phyloP scores from a whole-genome alignment of 2,329 filamentous ascomycete species.

The Huntiella bhutanensis region DNA sequence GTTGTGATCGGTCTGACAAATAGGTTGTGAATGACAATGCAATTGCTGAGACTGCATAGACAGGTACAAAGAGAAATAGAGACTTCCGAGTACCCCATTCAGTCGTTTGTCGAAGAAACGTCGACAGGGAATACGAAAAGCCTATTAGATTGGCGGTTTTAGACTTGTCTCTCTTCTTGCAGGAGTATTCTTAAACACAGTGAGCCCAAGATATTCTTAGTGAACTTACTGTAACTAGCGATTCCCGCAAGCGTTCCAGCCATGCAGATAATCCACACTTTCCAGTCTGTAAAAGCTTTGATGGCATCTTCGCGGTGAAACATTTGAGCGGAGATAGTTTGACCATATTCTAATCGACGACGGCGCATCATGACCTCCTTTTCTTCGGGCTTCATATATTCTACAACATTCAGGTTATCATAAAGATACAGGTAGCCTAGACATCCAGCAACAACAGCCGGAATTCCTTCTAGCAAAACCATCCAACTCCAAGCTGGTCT shows the following conservation, averaged over 20 bases:
- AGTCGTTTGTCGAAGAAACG: background rate
- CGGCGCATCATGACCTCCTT: background rate
- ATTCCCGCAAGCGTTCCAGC: background rate
- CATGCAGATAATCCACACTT: constrained; percentile 1
- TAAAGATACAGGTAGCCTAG: background rate
- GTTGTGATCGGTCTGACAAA: background rate
- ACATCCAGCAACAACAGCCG: background rate
- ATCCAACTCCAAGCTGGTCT: background rate
- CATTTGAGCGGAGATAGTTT: background rate
- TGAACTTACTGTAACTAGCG: constrained; percentile 1
- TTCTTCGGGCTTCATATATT: background rate
- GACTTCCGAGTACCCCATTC: background rate
- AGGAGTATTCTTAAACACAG: background rate
- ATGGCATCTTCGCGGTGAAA: background rate
- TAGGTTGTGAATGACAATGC: background rate
- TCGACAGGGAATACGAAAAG: background rate
- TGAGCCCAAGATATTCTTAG: too few relatives aligned
- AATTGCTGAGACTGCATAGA: background rate
- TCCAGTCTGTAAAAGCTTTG: background rate
- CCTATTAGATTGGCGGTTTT: background rate
- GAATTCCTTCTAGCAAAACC: background rate
- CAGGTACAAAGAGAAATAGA: background rate
- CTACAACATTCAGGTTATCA: background rate
- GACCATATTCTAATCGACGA: background rate
- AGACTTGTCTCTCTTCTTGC: background rate